A percentile compares a stretch with the other conserved stretches of the same genome.
phyloP scores from a whole-genome alignment of 805 yeast genomes.

The Jamesozyma lodderae region DNA sequence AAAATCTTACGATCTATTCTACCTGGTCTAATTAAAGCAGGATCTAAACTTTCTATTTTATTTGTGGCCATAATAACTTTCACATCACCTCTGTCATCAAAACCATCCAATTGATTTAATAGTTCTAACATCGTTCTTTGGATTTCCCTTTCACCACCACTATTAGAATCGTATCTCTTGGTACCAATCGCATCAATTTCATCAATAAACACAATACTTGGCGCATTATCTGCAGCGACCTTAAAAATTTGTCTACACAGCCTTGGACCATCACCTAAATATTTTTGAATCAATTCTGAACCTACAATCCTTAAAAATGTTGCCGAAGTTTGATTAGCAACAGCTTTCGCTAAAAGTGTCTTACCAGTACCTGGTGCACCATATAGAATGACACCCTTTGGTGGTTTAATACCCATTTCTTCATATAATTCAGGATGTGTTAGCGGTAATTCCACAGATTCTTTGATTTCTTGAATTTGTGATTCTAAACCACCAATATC shows the following conservation, averaged over 20 bases:
- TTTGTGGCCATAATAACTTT: slow-evolving; percentile 97
- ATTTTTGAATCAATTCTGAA: slow-evolving; percentile 92
- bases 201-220: slow-evolving; percentile 96
- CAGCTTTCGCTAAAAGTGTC: slow-evolving; percentile 92
- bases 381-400: slow-evolving; percentile 92
- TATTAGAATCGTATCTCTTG: slow-evolving; percentile 79
- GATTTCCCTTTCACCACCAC: slow-evolving; percentile 90
- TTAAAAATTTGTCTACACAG: slow-evolving; percentile 89
- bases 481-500: slow-evolving; percentile 95
- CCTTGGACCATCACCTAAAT: slow-evolving; percentile 96
- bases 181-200: slow-evolving; percentile 99
- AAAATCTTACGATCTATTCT: slow-evolving; percentile 95
- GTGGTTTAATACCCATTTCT: slow-evolving; percentile 98
- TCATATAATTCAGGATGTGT: slow-evolving; percentile 96
- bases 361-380: slow-evolving; percentile 99
- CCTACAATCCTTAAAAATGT: slow-evolving; percentile 95
- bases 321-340: slow-evolving; percentile 95
- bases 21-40: slow-evolving; percentile 92
- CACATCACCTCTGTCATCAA: slow-evolving; percentile 86
- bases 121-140: slow-evolving; percentile 97
- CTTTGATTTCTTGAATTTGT: slow-evolving; percentile 96
- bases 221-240: slow-evolving; percentile 94
- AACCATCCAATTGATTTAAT: slow-evolving; percentile 90
- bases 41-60: slow-evolving; percentile 86
- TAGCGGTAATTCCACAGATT: slow-evolving; percentile 89